Conservation (phyloP, 2,329 filamentous ascomycete genomes). For the Penicillium sp. region DNA sequence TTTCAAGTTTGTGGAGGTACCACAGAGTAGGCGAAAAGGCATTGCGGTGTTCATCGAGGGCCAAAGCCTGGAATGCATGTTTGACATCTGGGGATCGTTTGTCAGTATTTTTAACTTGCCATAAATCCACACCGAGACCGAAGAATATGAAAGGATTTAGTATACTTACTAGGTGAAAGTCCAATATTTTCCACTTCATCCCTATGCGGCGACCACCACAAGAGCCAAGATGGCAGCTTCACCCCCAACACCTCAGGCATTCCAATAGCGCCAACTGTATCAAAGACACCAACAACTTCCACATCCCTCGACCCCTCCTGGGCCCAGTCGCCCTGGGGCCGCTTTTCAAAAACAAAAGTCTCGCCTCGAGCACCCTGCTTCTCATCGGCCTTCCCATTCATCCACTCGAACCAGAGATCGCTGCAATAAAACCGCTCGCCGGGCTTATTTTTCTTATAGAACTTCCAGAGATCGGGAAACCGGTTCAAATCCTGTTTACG, state of each 20-base stretch:
- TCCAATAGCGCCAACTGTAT: conserved; percentile 35
- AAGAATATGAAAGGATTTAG: not conserved
- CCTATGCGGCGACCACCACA: not conserved
- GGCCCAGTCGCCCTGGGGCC: conserved; percentile 12
- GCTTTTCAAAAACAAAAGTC: conserved; percentile 12
- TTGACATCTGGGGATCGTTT: conserved; percentile 24
- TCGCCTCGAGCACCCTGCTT: conserved; percentile 14
- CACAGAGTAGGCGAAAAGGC: conserved; percentile 55
- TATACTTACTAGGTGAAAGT: conserved; percentile 18
- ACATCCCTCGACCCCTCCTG: conserved; percentile 16
- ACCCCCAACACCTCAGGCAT: conserved; percentile 27
- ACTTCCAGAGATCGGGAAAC: conserved; percentile 21
- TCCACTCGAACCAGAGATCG: conserved; percentile 22
- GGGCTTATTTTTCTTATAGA: conserved; percentile 15
- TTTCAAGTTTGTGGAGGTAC: conserved; percentile 41
- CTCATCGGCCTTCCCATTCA: conserved; percentile 20
- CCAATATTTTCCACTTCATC: conserved; percentile 17
- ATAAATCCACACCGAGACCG: not conserved
- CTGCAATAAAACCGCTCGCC: conserved; percentile 20
- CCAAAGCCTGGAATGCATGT: conserved; percentile 41
- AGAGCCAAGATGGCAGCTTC: conserved; percentile 8
- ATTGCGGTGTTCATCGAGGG: conserved; percentile 38
- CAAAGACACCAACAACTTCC: conserved; percentile 35
- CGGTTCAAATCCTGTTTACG: conserved; percentile 15
- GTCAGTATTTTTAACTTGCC: not conserved